These are phyloP conservation scores for Pulicaria dysenterica DNA, from an alignment of 129 eudicot species.

Conservation along the genomic window DNA sequence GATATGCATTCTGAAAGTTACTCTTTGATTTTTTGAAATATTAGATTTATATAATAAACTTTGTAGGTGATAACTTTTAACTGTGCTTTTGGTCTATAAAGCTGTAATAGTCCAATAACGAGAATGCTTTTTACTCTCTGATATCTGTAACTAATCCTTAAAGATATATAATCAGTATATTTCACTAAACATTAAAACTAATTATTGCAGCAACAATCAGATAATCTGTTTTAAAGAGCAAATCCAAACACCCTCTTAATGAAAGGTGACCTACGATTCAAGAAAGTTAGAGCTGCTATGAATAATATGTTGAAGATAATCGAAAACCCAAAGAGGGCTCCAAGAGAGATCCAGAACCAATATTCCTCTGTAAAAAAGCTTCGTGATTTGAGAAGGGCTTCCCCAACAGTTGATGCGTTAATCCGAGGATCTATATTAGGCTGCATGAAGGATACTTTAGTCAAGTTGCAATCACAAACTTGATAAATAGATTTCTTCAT, in stretches of 20 bases:
- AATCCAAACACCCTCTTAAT: background rate
- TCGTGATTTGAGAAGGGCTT: constrained; percentile 20
- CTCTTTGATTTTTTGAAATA: no score
- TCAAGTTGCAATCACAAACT: background rate
- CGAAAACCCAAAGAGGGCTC: constrained; percentile 17
- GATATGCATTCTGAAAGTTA: background rate
- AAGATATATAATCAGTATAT: background rate
- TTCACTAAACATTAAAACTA: background rate
- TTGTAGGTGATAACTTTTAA: background rate
- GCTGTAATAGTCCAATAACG: background rate
- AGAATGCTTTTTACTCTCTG: background rate
- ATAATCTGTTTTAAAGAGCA: background rate
- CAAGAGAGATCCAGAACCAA: constrained; percentile 18
- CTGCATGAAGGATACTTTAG: background rate
- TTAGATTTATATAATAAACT: no score
- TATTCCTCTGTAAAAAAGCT: background rate
- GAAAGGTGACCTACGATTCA: constrained; percentile 11
- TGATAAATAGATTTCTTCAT: background rate
- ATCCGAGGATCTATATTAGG: constrained; percentile 7
- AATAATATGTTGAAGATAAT: constrained; percentile 13
- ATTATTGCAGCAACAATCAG: no score
- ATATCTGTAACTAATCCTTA: background rate
- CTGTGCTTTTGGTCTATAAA: background rate
- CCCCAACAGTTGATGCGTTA: constrained; percentile 14
- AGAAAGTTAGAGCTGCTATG: constrained; percentile 2